phyloP scores from a whole-genome alignment of 1,284 basidiomycete genomes.

The Ustilago shanxiensis region DNA sequence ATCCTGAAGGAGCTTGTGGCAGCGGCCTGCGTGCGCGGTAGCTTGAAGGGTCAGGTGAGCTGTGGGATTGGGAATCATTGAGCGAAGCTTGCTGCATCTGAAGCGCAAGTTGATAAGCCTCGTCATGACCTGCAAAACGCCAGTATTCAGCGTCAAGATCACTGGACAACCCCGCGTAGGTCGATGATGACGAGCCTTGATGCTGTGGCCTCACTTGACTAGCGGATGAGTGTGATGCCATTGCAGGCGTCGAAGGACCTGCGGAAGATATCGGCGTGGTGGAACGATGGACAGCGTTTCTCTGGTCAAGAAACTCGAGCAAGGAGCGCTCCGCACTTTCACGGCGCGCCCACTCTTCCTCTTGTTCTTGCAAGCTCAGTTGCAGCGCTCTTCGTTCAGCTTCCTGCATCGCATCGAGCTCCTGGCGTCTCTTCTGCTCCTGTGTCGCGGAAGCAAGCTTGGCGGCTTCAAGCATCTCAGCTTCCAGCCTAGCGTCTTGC shows the following conservation, averaged over 20 bases:
- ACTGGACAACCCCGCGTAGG: not conserved
- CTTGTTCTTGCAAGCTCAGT: slow-evolving; percentile 46
- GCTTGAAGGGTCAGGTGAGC: not conserved
- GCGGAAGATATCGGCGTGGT: slow-evolving; percentile 3
- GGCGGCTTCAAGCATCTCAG: slow-evolving; percentile 35
- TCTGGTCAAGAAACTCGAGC: slow-evolving; percentile 35
- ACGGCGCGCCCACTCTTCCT: slow-evolving; percentile 50
- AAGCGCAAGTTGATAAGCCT: slow-evolving; percentile 43
- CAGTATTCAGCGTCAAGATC: slow-evolving; percentile 45
- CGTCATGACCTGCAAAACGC: slow-evolving; percentile 44
- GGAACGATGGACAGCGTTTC: not conserved
- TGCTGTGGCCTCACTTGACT: not conserved
- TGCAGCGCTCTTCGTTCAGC: slow-evolving; percentile 44
- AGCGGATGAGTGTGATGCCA: not conserved
- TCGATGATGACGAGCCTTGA: not conserved
- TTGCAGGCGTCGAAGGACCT: not conserved
- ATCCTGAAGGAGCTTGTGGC: slow-evolving; percentile 21
- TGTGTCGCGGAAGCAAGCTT: slow-evolving; percentile 27
- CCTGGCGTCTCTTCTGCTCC: slow-evolving; percentile 19
- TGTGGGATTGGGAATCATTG: not conserved
- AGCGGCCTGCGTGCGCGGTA: slow-evolving; percentile 23
- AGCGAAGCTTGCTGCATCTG: slow-evolving; percentile 40
- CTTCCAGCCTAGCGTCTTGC: slow-evolving; percentile 20
- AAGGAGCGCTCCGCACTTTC: slow-evolving; percentile 46
- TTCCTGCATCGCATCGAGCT: slow-evolving; percentile 25